Percentiles rank a stretch among this genome's conserved stretches.
These are phyloP conservation scores for Aureobasidium sp. DNA, from an alignment of 2,329 filamentous ascomycete species.

Conservation along the genomic window DNA sequence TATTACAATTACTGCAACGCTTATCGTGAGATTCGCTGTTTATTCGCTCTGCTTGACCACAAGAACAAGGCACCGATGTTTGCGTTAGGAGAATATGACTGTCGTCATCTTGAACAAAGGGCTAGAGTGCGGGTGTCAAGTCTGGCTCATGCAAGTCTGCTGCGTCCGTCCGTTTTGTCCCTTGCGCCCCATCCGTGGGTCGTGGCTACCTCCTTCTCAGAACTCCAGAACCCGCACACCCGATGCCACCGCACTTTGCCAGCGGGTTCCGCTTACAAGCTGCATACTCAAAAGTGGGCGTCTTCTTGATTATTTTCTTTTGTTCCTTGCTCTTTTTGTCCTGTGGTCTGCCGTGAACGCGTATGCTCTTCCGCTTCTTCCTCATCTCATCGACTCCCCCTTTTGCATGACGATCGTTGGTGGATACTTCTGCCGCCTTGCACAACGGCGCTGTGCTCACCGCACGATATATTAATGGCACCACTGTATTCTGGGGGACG, in stretches of 20 bases:
- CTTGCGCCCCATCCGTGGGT: constrained; percentile 3
- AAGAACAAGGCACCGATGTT: background rate
- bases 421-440: constrained; percentile 6
- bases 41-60: background rate
- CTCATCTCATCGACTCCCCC: background rate
- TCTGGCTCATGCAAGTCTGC: constrained; percentile 6
- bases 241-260: background rate
- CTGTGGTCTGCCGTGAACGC: background rate
- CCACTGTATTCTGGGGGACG: background rate
- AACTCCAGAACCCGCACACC: background rate
- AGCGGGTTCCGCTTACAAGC: background rate
- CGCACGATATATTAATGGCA: background rate
- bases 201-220: background rate
- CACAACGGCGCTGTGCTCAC: constrained; percentile 5
- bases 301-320: background rate
- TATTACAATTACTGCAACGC: constrained; percentile 8
- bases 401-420: constrained; percentile 8
- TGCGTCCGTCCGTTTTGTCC: constrained; percentile 4
- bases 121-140: background rate
- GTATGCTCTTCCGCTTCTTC: background rate
- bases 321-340: constrained; percentile 3
- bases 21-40: background rate
- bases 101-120: background rate
- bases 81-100: background rate
- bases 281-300: background rate